These are phyloP conservation scores for Kodamaea suecica DNA, from an alignment of 1,139 yeast species.

Conservation along the genomic window DNA sequence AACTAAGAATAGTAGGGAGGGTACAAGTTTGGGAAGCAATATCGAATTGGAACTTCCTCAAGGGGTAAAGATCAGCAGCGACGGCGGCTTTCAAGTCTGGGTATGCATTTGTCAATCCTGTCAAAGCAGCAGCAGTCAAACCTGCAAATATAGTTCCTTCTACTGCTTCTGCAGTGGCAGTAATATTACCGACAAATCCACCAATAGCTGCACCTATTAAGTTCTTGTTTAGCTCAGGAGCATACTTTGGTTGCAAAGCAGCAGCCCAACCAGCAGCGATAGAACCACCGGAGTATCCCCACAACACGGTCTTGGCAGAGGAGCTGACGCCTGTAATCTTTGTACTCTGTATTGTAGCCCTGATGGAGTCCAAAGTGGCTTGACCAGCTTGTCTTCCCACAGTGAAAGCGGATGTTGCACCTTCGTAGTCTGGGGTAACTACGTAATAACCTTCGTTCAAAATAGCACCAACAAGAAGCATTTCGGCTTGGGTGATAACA, in stretches of 20 bases:
- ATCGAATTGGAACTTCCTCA: slow-evolving; percentile 2
- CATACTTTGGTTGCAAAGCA: slow-evolving; percentile 19
- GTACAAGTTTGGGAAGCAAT: slow-evolving; percentile 5
- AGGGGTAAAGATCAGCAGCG: slow-evolving; percentile 5
- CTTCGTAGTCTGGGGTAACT: slow-evolving; percentile 24
- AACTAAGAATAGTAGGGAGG: slow-evolving; percentile 7
- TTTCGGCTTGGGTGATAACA: slow-evolving; percentile 21
- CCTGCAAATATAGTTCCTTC: slow-evolving; percentile 30
- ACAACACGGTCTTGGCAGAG: slow-evolving; percentile 17
- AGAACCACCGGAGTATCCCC: slow-evolving; percentile 24
- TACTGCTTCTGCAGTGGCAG: slow-evolving; percentile 22
- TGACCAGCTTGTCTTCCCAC: slow-evolving; percentile 30
- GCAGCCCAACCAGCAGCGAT: slow-evolving; percentile 21
- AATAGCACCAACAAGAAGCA: slow-evolving; percentile 19
- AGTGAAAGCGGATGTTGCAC: slow-evolving; percentile 26
- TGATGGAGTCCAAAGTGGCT: slow-evolving; percentile 26
- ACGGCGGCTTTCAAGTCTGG: slow-evolving; percentile 17
- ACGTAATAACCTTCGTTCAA: slow-evolving; percentile 21
- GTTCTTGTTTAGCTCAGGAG: slow-evolving; percentile 18
- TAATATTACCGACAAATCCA: slow-evolving; percentile 17
- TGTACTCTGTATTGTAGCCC: slow-evolving; percentile 17
- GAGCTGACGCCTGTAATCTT: slow-evolving; percentile 14
- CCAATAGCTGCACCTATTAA: slow-evolving; percentile 19
- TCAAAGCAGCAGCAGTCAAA: slow-evolving; percentile 24
- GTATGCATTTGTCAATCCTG: slow-evolving; percentile 28